phyloP scores from a whole-genome alignment of 83 land plant genomes.

The Diphasiastrum complanatum region DNA sequence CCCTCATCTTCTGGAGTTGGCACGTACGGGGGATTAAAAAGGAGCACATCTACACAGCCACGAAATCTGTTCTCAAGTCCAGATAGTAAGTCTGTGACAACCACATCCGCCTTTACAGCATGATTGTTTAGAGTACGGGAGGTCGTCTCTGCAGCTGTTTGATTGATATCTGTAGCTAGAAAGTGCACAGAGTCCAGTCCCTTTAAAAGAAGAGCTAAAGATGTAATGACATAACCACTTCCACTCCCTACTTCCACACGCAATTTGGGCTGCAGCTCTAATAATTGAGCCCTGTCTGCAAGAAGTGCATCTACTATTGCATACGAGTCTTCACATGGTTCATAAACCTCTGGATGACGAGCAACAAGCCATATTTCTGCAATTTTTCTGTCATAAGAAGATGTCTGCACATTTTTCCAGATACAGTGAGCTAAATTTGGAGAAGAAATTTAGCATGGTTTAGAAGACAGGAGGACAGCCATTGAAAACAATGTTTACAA shows the following conservation, averaged over 20 bases:
- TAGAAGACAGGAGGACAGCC: too few species aligned
- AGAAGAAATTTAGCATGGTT: too few species aligned
- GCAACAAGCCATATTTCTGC: constrained; percentile 7
- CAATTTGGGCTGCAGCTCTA: constrained; percentile 2
- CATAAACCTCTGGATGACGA: constrained; percentile 10
- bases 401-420: not conserved
- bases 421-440: too few species aligned
- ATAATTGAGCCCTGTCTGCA: constrained; percentile 1
- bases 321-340: constrained; percentile 11
- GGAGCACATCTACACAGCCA: constrained; percentile 5
- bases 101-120: constrained; percentile 9
- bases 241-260: constrained; percentile 11
- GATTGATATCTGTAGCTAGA: constrained; percentile 3
- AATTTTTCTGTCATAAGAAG: not conserved
- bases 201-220: not conserved
- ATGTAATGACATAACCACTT: constrained; percentile 12
- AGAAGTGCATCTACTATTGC: constrained; percentile 13
- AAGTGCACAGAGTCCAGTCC: not conserved
- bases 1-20: constrained; percentile 11
- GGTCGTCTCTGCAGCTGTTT: constrained; percentile 5
- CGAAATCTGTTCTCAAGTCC: constrained; percentile 1
- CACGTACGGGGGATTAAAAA: constrained; percentile 14
- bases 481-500: too few species aligned
- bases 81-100: constrained; percentile 1
- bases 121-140: not conserved